Evolutionary conservation across 1,284 basidiomycete species (phyloP), one percentile per base, ranked within the genome.

Genomic region (Cutaneotrichosporon sp.): DNA sequence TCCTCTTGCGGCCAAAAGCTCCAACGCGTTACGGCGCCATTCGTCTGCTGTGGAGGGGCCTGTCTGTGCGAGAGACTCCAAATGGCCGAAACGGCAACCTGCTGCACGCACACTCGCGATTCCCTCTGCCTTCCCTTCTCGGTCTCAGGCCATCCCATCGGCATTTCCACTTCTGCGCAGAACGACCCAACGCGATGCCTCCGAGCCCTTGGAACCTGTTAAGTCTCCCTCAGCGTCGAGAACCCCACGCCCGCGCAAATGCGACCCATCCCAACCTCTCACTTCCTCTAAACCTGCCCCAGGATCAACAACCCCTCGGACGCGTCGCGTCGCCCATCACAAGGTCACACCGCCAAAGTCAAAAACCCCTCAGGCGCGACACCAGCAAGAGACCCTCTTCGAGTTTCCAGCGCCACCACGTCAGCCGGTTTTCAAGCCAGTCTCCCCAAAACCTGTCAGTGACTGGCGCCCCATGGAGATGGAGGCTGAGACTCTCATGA

Each of bases 401-500:
- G 52, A 57, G 8, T 52, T 65, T 32, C 57, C 61, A 1, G 54
- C 51, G 5, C 60, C 61, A 1, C 63, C 61, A 0, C n/a, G 37
- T 0, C 58, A 54, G 48, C 61, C 61, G 14, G 55, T 57, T 1
- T 62, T 61, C 38, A 26, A 43, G n/a, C 52, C 51, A 4, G 38
- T 31, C 1, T 20, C 46, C 9, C 39, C 39, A 4, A 25, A 31
- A 16, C 31, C 42, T 1, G 16, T 38, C 5, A 22, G 32, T 6
- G 46, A 59, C 16, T 71, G 62, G 58, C 46, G 59, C 34, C 56
- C 63, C 0, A 65, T 69, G 6, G 56, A 62, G 12, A 66, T 68
- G 65, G 59, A 67, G 12, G 51, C 68, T 14, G 69, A 71, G 43
- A 71, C 69, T 2, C 55, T 71, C 14, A 54, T 71, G 46, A 64